A percentile compares a stretch with the other conserved stretches of the same genome.
These are phyloP conservation scores for Strobilomyces confusus DNA, from an alignment of 768 basidiomycete species.

Conservation along the genomic window DNA sequence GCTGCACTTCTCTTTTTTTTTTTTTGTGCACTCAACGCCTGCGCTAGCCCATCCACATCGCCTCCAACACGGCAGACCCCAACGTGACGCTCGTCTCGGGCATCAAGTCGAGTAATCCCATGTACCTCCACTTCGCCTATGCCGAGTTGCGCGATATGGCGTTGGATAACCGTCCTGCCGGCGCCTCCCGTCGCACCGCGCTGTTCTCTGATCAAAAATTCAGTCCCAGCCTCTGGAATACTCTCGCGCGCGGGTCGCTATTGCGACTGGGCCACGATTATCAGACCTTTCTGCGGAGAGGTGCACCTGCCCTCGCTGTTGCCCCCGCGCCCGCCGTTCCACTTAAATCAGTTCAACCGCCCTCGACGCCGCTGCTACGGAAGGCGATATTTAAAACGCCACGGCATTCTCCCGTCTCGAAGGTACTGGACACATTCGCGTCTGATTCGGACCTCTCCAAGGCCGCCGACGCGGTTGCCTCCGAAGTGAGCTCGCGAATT, in stretches of 20 bases:
- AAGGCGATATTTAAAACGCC: constrained; percentile 39
- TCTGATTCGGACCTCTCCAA: constrained; percentile 56
- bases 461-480: constrained; percentile 46
- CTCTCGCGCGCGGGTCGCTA: constrained; percentile 54
- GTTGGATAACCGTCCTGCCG: constrained; percentile 37
- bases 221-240: constrained; percentile 59
- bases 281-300: constrained; percentile 58
- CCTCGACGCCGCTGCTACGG: constrained; percentile 36
- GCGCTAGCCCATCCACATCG: constrained; percentile 45
- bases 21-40: neutral
- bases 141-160: constrained; percentile 55
- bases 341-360: constrained; percentile 27
- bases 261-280: constrained; percentile 69
- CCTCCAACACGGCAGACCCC: constrained; percentile 45
- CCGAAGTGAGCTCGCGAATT: constrained; percentile 24
- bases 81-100: constrained; percentile 61
- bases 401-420: constrained; percentile 47
- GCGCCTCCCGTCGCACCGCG: constrained; percentile 44
- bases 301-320: constrained; percentile 31
- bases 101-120: constrained; percentile 45
- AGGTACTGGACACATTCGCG: constrained; percentile 53
- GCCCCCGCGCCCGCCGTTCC: constrained; percentile 25
- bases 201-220: constrained; percentile 70
- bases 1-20: neutral
- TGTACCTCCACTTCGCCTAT: constrained; percentile 65